Evolutionary conservation across 371 early-diverging fungal species (phyloP), one percentile per base, ranked within the genome.

Genomic region (Saksenaea vasiformis): DNA sequence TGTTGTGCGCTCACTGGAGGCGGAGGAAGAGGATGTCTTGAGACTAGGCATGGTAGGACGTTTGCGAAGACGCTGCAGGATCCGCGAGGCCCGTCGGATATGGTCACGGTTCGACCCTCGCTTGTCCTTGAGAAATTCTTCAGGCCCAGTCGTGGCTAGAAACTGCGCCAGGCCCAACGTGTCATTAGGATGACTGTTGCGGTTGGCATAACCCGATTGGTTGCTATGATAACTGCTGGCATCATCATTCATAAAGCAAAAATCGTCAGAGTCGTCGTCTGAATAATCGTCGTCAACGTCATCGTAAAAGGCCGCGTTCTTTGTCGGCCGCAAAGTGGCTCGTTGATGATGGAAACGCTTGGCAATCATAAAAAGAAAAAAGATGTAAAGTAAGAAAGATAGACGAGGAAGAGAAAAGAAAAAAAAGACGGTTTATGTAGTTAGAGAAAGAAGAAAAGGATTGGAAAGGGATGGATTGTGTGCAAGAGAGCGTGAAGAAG

Each of bases 131-230:
- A 44, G 43, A 47, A 69, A 72, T 34, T 79, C 75, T 41, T 79
- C 75, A 1, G 80, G 80, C 1, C 77, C 73, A 1, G 80, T 79
- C 1, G 68, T 66, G 0, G 75, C 65, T 19, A 79, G 55, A 24
- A 79, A 79, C 54, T 77, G 67, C 1, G 80, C 80, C 14, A 79
- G 27, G 9, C 69, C 47, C 28, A 73, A 59, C 0, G 75, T 77
- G 36, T 79, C 74, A 24, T 31, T 56, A 5, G 19, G 19, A 0
- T 19, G 56, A 15, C 56, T n/a, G n/a, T n/a, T n/a, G n/a, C n/a
- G n/a, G n/a, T n/a, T n/a, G n/a, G n/a, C 56, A n/a, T 26, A 55
- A 31, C n/a, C 56, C 27, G 35, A 55, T 28, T 51, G 27, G 15
- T 35, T 54, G 19, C 38, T 19, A 31, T 38, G 27, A 36, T 43